Base-by-base conservation (phyloP, 306 rosid species). In the Adenanthera pavonina region DNA sequence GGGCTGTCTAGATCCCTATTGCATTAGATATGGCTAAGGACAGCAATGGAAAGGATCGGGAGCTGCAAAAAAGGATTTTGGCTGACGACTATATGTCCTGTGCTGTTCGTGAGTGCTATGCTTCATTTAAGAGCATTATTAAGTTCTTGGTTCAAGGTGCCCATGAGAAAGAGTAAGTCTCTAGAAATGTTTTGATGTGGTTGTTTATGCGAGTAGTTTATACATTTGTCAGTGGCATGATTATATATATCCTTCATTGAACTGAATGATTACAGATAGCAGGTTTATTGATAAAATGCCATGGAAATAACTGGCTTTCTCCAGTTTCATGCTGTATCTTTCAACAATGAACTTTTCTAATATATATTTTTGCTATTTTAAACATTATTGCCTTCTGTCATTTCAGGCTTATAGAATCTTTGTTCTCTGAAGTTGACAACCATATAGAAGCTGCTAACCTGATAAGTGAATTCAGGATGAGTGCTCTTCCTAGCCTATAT, bases 11-110 rank as follows among this genome's bases (percentile, higher is more conserved):
- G 99, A 95, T 95, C 78, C 99, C 99, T 33, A 95, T 95, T 69
- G 99, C 98, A 53, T 81, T 95, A 80, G 99, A 95, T 88, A 95
- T 95, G 99, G 99, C 99, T 71, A 95, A 91, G 89, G 99, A 93
- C 87, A 95, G 99, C 92, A 92, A 93, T 80, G 99, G 98, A 51
- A 95, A 95, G 91, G 99, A 95, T 74, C 76, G 86, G 77, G 99
- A 95, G 85, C 88, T 95, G 66, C 90, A 86, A 82, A 95, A 95
- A 89, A 89, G 98, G 85, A 93, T 95, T 43, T 83, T 73, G 25
- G 66, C 80, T 20, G 98, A 95, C 75, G 56, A 78, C 75, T 95
- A 95, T 81, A 95, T 95, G 99, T 89, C 90, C 70, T 91, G 98
- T 80, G 99, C 99, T 82, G 92, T 95, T 78, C 86, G 90, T 75